Evolutionary conservation across 148 eudicot genomes (phyloP), one percentile per base, ranked within the genome.

Genomic region (Nepenthes mirabilis): DNA sequence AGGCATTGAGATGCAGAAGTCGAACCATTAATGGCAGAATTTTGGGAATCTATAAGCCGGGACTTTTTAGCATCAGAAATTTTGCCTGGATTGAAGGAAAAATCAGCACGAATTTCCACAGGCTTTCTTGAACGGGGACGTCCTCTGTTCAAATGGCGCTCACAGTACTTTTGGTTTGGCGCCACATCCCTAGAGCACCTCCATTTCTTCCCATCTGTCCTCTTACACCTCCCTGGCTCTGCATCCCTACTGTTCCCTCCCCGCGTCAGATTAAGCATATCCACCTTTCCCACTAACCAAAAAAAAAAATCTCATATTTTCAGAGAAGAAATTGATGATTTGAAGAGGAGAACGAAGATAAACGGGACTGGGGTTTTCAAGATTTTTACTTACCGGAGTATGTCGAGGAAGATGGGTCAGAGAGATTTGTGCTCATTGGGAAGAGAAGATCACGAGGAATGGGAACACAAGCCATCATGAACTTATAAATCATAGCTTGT

Each of bases 101-200:
- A 60, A 65, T 58, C 65, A 11, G 65, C 68, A 55, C 70, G 77
- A 45, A 65, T 62, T 90, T 90, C 97, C 97, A 90, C 97, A 82
- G 65, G 95, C 97, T 90, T 90, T 90, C 97, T 90, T 90, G 95
- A 90, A 90, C 97, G 91, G 72, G 95, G 83, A 62, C 95, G 86
- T 60, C 91, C 86, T 76, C 88, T 79, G 64, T 90, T 82, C 73
- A 87, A 59, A 71, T 90, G 97, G 58, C 88, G 91, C 78, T 90
- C 95, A 47, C 97, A 90, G 82, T 90, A 90, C 63, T 80, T 90
- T 34, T 81, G 84, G n/a, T 75, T 67, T n/a, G 97, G 91, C 63
- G 83, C 91, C 72, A 80, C 91, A 61, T 83, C 88, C 69, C 79
- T 86, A 2, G 94, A 79, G 72, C 94, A 89, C 82, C 97, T 83